These are phyloP conservation scores for Phalaenopsis equestris DNA, from an alignment of 106 monocot genomes.

Conservation along the genomic window DNA sequence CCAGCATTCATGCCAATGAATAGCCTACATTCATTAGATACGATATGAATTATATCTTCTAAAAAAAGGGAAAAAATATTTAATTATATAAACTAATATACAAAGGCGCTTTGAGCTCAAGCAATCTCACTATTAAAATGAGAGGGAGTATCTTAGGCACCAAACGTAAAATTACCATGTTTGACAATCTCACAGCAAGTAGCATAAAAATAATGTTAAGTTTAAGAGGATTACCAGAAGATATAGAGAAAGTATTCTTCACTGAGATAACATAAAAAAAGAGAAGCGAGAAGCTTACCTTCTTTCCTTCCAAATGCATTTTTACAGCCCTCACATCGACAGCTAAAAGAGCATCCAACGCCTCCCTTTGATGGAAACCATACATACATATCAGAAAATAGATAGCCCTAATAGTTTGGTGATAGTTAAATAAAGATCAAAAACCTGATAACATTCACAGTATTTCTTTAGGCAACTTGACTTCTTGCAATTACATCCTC, in stretches of 20 bases:
- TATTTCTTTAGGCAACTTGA: conserved; percentile 98
- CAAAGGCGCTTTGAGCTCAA: neutral
- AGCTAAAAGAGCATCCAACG: conserved; percentile 26
- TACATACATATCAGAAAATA: conserved; percentile 10
- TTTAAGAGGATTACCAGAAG: neutral
- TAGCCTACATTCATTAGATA: neutral
- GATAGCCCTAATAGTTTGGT: neutral
- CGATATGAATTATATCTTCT: neutral
- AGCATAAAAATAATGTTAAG: neutral
- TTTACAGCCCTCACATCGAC: conserved; percentile 26
- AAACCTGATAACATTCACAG: conserved; percentile 98
- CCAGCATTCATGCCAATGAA: neutral
- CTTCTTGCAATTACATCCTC: conserved; percentile 97
- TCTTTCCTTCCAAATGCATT: conserved; percentile 30
- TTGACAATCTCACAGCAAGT: neutral
- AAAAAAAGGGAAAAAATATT: neutral
- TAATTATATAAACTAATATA: neutral
- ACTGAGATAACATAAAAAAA: neutral
- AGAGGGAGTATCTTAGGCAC: neutral
- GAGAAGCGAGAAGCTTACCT: conserved; percentile 11
- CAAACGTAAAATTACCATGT: neutral
- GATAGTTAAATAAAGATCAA: conserved; percentile 4
- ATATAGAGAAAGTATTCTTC: neutral
- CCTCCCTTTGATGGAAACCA: conserved; percentile 14
- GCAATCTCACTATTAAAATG: neutral